Conservation (phyloP, 2,329 filamentous ascomycete genomes). For the Beauveria bassiana region DNA sequence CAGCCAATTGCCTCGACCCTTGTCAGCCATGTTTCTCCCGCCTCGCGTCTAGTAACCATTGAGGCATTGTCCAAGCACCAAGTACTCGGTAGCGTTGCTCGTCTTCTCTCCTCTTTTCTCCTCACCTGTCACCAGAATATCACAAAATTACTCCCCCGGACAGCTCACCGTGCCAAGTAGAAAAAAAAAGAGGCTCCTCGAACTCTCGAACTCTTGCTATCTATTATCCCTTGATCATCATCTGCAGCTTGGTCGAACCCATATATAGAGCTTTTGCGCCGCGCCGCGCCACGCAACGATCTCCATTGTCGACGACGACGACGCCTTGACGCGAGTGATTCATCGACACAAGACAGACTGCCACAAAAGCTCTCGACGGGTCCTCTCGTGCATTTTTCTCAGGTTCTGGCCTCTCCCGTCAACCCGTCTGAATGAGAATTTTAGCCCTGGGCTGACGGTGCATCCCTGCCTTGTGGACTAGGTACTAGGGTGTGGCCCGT, state of each 20-base stretch:
- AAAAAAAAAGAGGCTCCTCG: too few relatives aligned
- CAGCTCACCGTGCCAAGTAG: too few relatives aligned
- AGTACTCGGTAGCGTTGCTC: not conserved
- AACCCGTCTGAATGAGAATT: too few relatives aligned
- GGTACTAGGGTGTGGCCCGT: not conserved
- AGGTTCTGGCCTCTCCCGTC: too few relatives aligned
- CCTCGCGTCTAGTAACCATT: not conserved
- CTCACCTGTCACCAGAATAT: not conserved
- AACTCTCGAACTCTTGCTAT: too few relatives aligned
- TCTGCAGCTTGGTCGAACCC: not conserved
- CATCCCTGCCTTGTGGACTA: too few relatives aligned
- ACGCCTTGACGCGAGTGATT: not conserved
- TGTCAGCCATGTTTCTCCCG: not conserved
- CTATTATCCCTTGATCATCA: not conserved
- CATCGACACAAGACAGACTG: not conserved
- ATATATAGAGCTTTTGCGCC: not conserved
- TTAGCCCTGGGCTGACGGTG: too few relatives aligned
- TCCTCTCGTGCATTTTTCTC: too few relatives aligned
- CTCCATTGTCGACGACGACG: not conserved
- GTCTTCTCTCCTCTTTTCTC: not conserved
- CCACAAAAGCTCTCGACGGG: too few relatives aligned
- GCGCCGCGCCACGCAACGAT: slow-evolving; percentile 2
- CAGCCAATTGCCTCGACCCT: not conserved
- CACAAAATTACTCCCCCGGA: too few relatives aligned
- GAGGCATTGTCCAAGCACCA: too few relatives aligned